Evolutionary conservation across 116 monocot species (phyloP), one percentile per base, ranked within the genome.

Genomic region (Dioscorea cayenensis): DNA sequence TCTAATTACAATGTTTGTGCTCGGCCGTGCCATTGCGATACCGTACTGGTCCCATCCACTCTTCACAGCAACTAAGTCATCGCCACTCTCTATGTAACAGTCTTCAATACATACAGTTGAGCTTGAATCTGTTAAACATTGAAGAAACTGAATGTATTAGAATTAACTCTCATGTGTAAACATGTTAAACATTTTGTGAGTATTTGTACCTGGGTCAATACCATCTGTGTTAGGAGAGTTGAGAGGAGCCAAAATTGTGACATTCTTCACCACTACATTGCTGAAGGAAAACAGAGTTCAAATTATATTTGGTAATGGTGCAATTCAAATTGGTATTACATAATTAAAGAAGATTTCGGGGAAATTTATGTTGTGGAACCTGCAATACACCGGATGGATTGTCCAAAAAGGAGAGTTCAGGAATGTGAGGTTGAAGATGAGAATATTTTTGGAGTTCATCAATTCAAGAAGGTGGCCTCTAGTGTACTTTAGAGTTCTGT

Each of bases 21-120:
- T 90, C 3, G 96, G 96, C 11, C 61, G 82, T 21, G 79, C 87
- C 22, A 71, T 64, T 18, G 77, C 58, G 14, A 81, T 83, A 3
- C 96, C 96, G 19, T 88, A 90, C 10, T 92, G 92, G 77, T 97
- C 96, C 96, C 96, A 97, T 5, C 92, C 96, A 27, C 96, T 97
- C 84, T 97, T 97, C 32, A 97, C 66, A 5, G 93, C 96, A 8
- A 97, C 88, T 18, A 97, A 73, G 50, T 97, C 96, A 65, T 97
- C 93, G 13, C 96, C 96, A 43, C 92, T 97, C 73, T 97, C 92
- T 0, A 97, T 86, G 74, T 92, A 92, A 21, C 96, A 97, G 81
- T 97, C 96, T 73, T 97, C 90, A 36, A 92, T 88, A 65, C 96
- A 97, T 4, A 97, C 82, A 28, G 84, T 35, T 11, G 83, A 51